phyloP scores from a whole-genome alignment of 495 filamentous ascomycete species.

The Hypoxylon intermedium region DNA sequence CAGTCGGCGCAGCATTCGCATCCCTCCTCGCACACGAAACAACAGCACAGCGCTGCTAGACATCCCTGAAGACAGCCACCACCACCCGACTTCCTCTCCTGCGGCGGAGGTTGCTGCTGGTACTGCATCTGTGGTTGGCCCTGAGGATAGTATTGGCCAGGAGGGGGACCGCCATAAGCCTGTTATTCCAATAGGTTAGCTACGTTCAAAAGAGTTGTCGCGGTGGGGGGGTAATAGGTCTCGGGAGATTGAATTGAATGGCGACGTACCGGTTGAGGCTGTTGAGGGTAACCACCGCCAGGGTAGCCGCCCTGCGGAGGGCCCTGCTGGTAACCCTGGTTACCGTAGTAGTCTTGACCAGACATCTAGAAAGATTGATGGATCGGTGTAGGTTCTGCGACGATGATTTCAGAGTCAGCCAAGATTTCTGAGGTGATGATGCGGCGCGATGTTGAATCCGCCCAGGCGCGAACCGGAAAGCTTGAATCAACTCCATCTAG shows the following conservation, averaged over 20 bases:
- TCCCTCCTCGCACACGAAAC: slow-evolving; percentile 78
- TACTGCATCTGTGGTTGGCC: slow-evolving; percentile 57
- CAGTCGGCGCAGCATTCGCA: slow-evolving; percentile 80
- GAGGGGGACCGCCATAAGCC: slow-evolving; percentile 41
- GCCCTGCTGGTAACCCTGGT: slow-evolving; percentile 31
- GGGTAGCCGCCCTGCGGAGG: slow-evolving; percentile 44
- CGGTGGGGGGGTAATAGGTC: too few species aligned
- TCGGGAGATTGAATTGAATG: too few species aligned
- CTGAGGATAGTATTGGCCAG: slow-evolving; percentile 37
- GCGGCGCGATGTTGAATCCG: slow-evolving; percentile 6
- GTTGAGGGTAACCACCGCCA: slow-evolving; percentile 52
- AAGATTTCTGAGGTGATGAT: slow-evolving; percentile 10
- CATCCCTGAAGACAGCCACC: slow-evolving; percentile 70
- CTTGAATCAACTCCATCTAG: slow-evolving; percentile 8
- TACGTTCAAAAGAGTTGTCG: not conserved
- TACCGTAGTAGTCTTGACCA: slow-evolving; percentile 54
- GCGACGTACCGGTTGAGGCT: slow-evolving; percentile 46
- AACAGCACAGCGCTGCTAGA: slow-evolving; percentile 76
- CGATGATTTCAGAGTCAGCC: slow-evolving; percentile 18
- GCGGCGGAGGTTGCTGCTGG: slow-evolving; percentile 65
- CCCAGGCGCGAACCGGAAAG: slow-evolving; percentile 8
- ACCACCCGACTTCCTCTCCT: slow-evolving; percentile 54
- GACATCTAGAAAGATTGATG: slow-evolving; percentile 48
- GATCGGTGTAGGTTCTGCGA: slow-evolving; percentile 20
- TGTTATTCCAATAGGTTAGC: slow-evolving; percentile 23